These are phyloP conservation scores for Diplodia intermedia DNA, from an alignment of 2,329 filamentous ascomycete species.

Conservation along the genomic window DNA sequence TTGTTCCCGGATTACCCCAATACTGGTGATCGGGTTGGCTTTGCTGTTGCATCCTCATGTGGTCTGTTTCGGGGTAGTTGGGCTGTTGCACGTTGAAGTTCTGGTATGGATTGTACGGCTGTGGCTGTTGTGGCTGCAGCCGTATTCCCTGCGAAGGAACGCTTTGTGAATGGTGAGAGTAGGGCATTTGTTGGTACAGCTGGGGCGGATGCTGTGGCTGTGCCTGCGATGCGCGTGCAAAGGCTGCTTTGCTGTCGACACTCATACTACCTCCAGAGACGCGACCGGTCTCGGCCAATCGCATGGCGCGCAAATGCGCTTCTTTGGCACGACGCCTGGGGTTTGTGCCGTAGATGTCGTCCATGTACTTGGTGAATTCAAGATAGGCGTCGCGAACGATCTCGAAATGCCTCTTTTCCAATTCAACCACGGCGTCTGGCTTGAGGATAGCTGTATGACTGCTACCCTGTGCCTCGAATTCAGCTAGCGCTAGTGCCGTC, in stretches of 20 bases:
- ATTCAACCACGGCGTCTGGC: not conserved
- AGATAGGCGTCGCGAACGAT: not conserved
- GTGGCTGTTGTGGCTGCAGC: not conserved
- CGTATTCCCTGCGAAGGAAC: not conserved
- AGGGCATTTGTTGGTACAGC: not conserved
- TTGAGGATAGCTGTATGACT: not conserved
- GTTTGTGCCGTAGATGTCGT: not conserved
- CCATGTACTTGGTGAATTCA: not conserved
- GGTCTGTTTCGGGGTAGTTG: not conserved
- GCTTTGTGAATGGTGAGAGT: not conserved
- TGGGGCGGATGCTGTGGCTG: not conserved
- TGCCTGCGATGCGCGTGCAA: not conserved
- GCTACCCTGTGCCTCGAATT: not conserved
- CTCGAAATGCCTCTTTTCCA: not conserved
- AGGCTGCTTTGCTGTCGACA: not conserved
- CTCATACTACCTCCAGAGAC: not conserved
- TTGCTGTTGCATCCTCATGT: not conserved
- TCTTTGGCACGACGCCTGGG: not conserved
- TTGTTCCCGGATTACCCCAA: not conserved
- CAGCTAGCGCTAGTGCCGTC: not conserved
- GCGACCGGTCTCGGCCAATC: not conserved
- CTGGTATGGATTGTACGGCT: not conserved
- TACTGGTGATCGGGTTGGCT: not conserved
- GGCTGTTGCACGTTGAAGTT: not conserved
- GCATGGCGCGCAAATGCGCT: not conserved